These are phyloP conservation scores for Sarcomyxa edulis DNA, from an alignment of 768 basidiomycete genomes.

Conservation along the genomic window DNA sequence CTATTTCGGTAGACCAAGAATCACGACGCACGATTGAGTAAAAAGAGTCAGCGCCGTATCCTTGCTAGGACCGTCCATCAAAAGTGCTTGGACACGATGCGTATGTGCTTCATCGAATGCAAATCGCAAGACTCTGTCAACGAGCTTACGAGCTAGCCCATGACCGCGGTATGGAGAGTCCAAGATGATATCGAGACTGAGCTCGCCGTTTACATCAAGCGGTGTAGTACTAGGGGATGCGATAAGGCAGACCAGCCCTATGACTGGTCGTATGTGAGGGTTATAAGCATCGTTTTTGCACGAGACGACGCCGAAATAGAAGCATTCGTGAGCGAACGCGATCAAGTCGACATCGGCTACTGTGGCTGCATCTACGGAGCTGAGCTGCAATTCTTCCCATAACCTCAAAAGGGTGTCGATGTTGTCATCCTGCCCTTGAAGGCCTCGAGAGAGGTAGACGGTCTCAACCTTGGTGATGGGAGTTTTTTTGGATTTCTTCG, in stretches of 20 bases:
- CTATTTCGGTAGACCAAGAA: background rate
- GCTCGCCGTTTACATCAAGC: slow-evolving; percentile 28
- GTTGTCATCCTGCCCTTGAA: slow-evolving; percentile 32
- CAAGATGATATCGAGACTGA: slow-evolving; percentile 53
- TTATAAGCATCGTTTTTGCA: background rate
- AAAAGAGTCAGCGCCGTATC: slow-evolving; percentile 43
- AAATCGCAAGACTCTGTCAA: slow-evolving; percentile 36
- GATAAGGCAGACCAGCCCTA: slow-evolving; percentile 41
- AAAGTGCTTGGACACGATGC: slow-evolving; percentile 49
- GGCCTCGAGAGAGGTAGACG: slow-evolving; percentile 21
- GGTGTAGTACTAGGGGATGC: slow-evolving; percentile 22
- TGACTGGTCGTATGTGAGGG: slow-evolving; percentile 8
- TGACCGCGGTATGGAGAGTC: slow-evolving; percentile 25
- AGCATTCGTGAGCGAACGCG: slow-evolving; percentile 30
- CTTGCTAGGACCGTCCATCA: slow-evolving; percentile 40
- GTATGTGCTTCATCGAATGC: slow-evolving; percentile 41
- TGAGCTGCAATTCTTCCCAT: slow-evolving; percentile 36
- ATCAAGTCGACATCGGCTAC: slow-evolving; percentile 31
- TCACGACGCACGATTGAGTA: slow-evolving; percentile 28
- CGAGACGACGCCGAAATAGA: slow-evolving; percentile 39
- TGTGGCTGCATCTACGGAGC: slow-evolving; percentile 31
- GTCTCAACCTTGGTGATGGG: slow-evolving; percentile 1
- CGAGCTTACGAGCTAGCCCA: slow-evolving; percentile 42
- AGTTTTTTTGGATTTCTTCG: background rate
- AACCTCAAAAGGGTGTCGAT: slow-evolving; percentile 26